Percentiles rank a stretch among this genome's conserved stretches.
phyloP scores from a whole-genome alignment of 192 early-diverging fungal genomes.

The Spinellus fusiger region DNA sequence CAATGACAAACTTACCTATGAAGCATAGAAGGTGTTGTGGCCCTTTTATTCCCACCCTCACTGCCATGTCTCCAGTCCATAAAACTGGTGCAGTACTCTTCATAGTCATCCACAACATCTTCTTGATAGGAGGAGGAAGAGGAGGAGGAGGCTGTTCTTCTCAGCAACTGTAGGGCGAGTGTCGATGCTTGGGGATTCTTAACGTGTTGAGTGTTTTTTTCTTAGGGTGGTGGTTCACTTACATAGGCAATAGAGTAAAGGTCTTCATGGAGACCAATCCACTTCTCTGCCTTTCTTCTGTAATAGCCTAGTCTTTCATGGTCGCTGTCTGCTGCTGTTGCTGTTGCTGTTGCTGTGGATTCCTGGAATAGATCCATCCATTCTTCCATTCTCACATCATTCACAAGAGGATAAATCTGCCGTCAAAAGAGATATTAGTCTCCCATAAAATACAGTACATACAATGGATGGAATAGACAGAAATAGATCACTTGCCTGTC shows the following conservation, averaged over 20 bases:
- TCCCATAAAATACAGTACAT: background rate
- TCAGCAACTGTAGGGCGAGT: conserved; percentile 16
- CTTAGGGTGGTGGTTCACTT: background rate
- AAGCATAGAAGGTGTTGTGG: conserved; percentile 1
- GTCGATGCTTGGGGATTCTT: conserved; percentile 11
- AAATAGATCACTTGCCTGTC: conserved; percentile 32
- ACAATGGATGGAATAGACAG: background rate
- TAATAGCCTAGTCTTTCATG: conserved; percentile 1
- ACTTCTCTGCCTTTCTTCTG: conserved; percentile 2
- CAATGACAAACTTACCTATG: conserved; percentile 10
- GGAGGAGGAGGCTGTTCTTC: background rate
- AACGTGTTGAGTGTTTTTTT: too few species aligned
- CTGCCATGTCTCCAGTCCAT: conserved; percentile 24
- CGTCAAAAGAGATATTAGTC: background rate
- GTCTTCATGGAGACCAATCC: conserved; percentile 6
- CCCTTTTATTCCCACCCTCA: conserved; percentile 14
- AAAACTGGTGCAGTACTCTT: conserved; percentile 21
- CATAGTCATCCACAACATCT: conserved; percentile 11
- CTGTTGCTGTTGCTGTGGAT: background rate
- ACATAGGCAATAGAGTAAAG: conserved; percentile 1
- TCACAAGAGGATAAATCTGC: conserved; percentile 17
- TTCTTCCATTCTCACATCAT: conserved; percentile 5
- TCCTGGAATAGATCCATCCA: conserved; percentile 9
- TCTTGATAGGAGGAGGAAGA: background rate
- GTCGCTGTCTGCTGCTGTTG: background rate